Conservation (phyloP, 1,284 basidiomycete genomes). For the Peniophora sp. region DNA sequence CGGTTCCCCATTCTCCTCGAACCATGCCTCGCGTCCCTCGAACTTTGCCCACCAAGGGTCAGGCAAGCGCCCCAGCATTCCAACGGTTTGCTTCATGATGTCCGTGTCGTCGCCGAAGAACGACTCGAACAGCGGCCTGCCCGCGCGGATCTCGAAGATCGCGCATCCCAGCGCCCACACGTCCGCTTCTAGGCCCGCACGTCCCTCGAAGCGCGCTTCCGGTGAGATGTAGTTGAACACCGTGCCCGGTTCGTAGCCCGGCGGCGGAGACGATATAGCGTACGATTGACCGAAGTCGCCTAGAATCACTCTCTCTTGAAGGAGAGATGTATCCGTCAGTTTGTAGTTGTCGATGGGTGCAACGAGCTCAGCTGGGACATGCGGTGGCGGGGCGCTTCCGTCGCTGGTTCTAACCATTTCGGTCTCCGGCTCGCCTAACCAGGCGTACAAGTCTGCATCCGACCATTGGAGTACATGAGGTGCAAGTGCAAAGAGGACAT, state of each 20-base stretch:
- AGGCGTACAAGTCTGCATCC: slow-evolving; percentile 22
- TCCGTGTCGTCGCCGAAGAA: slow-evolving; percentile 19
- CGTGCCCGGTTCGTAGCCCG: slow-evolving; percentile 20
- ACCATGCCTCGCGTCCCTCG: slow-evolving; percentile 18
- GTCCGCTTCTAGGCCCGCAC: slow-evolving; percentile 18
- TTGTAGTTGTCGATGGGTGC: slow-evolving; percentile 17
- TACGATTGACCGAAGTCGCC: slow-evolving; percentile 29
- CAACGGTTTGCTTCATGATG: slow-evolving; percentile 23
- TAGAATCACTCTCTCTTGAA: slow-evolving; percentile 23
- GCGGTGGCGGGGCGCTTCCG: too few species aligned
- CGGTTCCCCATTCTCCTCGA: slow-evolving; percentile 14
- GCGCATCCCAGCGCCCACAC: slow-evolving; percentile 29
- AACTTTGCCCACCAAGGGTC: slow-evolving; percentile 29
- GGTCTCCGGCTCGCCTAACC: slow-evolving; percentile 19
- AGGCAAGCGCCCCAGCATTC: slow-evolving; percentile 25
- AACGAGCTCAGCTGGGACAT: slow-evolving; percentile 11
- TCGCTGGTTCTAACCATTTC: slow-evolving; percentile 13
- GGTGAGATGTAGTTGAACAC: slow-evolving; percentile 23
- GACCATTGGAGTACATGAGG: slow-evolving; percentile 20
- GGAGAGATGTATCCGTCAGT: slow-evolving; percentile 14
- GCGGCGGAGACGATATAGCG: slow-evolving; percentile 13
- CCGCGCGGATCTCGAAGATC: slow-evolving; percentile 29
- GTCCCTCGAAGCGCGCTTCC: slow-evolving; percentile 23
- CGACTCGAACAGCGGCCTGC: slow-evolving; percentile 26
- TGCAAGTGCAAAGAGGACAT: slow-evolving; percentile 25